Evolutionary conservation across 352 stramenopile species (phyloP), one percentile per base, ranked within the genome.

Genomic region (Phytophthora uliginosa): DNA sequence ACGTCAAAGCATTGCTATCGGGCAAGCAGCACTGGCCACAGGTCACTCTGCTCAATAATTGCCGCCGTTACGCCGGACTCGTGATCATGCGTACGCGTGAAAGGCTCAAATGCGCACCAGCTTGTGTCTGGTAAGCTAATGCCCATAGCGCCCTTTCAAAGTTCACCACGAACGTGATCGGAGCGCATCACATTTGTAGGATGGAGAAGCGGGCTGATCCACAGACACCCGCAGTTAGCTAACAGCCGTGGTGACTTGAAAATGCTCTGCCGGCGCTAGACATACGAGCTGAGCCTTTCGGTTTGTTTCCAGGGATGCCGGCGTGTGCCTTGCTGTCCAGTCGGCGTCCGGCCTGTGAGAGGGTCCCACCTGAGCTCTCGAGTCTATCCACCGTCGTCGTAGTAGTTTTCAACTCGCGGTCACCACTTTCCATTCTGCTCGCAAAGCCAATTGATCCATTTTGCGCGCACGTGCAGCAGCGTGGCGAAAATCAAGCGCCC

Each of bases 381-480:
- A 58, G 28, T 17, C 34, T 40, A 15, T 40, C 38, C 38, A 45
- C 36, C 24, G 10, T 17, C 24, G 7, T 15, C 22, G 26, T 47
- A 47, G 58, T 42, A 26, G 52, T 40, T 15, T 69, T 79, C 72
- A 76, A 73, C 26, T 76, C 26, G 38, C 45, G 36, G 58, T 73
- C 64, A 73, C 63, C 52, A 76, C 40, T 73, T 57, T 66, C 34
- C 42, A 63, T 64, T 64, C 51, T 45, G 42, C 17, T 24, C 13
- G 38, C 13, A 7, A 45, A n/a, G 38, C 18, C 38, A 31, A 31
- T 31, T 31, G 26, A 7, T 31, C 26, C 26, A 2, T 31, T 31
- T 31, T 31, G 36, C 47, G 20, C 4, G 54, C 22, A 13, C 31
- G 38, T 28, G 24, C 31, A 62, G 63, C 67, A 20, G 59, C 47